These are phyloP conservation scores for Epichloe hybrida DNA, from an alignment of 2,329 filamentous ascomycete genomes.

Conservation along the genomic window DNA sequence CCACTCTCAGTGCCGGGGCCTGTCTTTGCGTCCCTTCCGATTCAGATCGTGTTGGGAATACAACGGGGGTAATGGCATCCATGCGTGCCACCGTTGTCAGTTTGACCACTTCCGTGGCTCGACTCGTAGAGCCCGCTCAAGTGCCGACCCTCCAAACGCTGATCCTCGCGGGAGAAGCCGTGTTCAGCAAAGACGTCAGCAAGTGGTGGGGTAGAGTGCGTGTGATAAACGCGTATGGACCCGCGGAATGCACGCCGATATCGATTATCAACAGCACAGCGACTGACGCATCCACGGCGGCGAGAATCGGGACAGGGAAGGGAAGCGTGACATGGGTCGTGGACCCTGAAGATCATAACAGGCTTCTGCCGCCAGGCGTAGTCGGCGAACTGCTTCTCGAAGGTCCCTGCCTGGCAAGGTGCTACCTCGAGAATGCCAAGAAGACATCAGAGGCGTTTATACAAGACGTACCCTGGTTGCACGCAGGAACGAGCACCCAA, in stretches of 20 bases:
- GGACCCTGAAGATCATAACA: too few relatives aligned
- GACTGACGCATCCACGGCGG: not conserved
- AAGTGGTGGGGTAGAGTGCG: not conserved
- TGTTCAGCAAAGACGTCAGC: too few relatives aligned
- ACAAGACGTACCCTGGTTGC: conserved; percentile 25
- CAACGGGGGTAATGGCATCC: too few relatives aligned
- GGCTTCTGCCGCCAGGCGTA: not conserved
- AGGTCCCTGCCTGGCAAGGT: conserved; percentile 10
- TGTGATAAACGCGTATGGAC: conserved; percentile 1
- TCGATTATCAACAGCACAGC: conserved; percentile 1
- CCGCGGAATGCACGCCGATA: not conserved
- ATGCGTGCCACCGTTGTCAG: too few relatives aligned
- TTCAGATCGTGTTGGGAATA: not conserved
- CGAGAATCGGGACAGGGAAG: too few relatives aligned
- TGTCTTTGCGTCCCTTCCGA: conserved; percentile 3
- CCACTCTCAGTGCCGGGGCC: conserved; percentile 1
- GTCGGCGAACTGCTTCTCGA: conserved; percentile 16
- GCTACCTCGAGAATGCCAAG: conserved; percentile 11
- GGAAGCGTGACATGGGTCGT: too few relatives aligned
- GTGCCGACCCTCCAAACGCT: too few relatives aligned
- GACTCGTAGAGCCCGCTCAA: too few relatives aligned
- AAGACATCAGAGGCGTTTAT: conserved; percentile 11
- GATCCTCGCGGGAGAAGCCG: too few relatives aligned
- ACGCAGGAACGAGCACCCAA: not conserved
- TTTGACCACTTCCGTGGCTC: too few relatives aligned